Base-by-base conservation (phyloP, 257 asterid genomes). In the Capsicum rhomboideum region DNA sequence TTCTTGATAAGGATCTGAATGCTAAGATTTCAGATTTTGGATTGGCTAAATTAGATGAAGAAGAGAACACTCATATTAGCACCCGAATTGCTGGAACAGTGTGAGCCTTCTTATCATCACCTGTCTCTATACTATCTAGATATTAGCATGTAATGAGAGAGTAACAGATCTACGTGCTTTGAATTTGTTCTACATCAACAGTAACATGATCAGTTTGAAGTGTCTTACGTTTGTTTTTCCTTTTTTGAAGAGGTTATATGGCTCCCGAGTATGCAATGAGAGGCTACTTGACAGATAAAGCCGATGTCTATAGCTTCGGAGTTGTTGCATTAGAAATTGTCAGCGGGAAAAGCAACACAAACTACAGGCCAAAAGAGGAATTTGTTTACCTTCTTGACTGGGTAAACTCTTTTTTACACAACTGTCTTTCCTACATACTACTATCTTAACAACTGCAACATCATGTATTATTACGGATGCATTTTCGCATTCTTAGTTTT, bases 211-310 rank as follows among this genome's bases (percentile, higher is more conserved):
- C 10, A 14, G 8, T 21, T 26, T 18, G 29, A 44, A 40, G 17
- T 21, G 6, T 67, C n/a, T 59, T 52, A 40, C 31, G 1, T 66
- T 64, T 4, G 2, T 20, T 71, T 67, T 17, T 54, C 14, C 8
- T 16, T 20, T 63, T 58, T 85, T 84, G 42, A 87, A 89, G 91
- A 23, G 91, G 91, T 16, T 89, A 89, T 67, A 89, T 89, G 91
- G 91, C 91, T 75, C 91, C 91, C 8, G 91, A 89, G 67, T 89
- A 89, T 84, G 91, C 91, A 18, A 89, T 89, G 91, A 89, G 91
- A 85, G 91, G 91, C 26, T 89, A 89, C 69, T 86, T 89, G 82
- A 89, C 91, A 49, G 91, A 89, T 80, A 89, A 89, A 87, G 91
- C 91, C 53, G 91, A 89, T 82, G 89, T 87, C 58, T 89, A 89